phyloP scores from a whole-genome alignment of 305 asterid genomes.

The Euphrasia arctica region DNA sequence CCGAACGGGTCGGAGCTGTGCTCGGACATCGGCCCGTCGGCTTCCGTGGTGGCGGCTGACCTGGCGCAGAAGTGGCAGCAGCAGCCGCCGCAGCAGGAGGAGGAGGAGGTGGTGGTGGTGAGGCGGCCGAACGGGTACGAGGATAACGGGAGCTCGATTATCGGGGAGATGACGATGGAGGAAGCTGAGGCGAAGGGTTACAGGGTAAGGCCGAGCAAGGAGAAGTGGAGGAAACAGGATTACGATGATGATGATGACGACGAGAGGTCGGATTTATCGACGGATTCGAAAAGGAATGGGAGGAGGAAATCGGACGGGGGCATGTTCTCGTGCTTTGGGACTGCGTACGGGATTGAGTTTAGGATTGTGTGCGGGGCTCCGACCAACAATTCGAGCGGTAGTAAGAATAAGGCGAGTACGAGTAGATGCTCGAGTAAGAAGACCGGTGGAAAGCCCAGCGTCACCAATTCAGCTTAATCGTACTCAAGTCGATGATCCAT shows the following conservation, averaged over 20 bases:
- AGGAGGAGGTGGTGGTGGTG: neutral
- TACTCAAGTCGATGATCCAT: too few relatives aligned
- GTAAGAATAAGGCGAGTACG: neutral
- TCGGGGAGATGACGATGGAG: slow-evolving; percentile 59
- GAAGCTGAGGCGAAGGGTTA: slow-evolving; percentile 66
- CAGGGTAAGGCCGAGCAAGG: slow-evolving; percentile 28
- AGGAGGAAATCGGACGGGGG: slow-evolving; percentile 40
- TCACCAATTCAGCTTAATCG: slow-evolving; percentile 8
- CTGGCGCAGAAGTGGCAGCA: slow-evolving; percentile 37
- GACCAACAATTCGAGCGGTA: slow-evolving; percentile 15
- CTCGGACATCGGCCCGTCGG: slow-evolving; percentile 83
- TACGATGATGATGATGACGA: slow-evolving; percentile 13
- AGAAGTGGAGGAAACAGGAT: slow-evolving; percentile 34
- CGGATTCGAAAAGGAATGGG: slow-evolving; percentile 5
- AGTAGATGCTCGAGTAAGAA: slow-evolving; percentile 16
- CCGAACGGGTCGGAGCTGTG: slow-evolving; percentile 54
- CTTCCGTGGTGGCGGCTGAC: slow-evolving; percentile 76
- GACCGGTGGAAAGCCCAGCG: slow-evolving; percentile 14
- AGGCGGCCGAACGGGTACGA: neutral
- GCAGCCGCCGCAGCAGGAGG: neutral
- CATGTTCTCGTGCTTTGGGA: slow-evolving; percentile 38
- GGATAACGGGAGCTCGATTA: slow-evolving; percentile 48
- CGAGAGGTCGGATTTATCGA: slow-evolving; percentile 31
- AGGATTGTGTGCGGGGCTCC: slow-evolving; percentile 33
- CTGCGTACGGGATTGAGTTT: slow-evolving; percentile 36